Conservation (phyloP, 1,284 basidiomycete genomes). For the Naganishia liquefaciens region DNA sequence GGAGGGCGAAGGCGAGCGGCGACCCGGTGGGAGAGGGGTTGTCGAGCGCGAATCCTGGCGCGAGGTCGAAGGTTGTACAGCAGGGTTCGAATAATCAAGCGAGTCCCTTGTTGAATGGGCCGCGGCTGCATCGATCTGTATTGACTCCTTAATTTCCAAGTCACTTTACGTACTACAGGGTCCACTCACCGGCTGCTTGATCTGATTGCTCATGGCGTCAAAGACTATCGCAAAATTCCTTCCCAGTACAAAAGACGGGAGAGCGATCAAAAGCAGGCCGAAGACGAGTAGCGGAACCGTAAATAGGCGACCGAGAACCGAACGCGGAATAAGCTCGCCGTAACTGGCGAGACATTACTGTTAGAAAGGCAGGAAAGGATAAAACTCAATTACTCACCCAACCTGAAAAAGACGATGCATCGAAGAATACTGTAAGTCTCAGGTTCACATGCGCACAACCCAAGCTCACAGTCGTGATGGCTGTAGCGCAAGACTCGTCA, state of each 20-base stretch:
- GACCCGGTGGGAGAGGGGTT: constrained; percentile 1
- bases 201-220: constrained; percentile 64
- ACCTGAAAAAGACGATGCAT: not conserved
- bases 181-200: constrained; percentile 38
- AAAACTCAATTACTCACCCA: constrained; percentile 3
- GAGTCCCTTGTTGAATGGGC: constrained; percentile 4
- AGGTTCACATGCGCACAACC: not conserved
- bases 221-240: constrained; percentile 83
- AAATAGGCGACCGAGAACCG: constrained; percentile 75
- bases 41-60: not conserved
- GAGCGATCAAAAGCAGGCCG: constrained; percentile 78
- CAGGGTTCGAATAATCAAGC: not conserved
- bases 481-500: constrained; percentile 52
- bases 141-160: not conserved
- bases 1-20: constrained; percentile 10
- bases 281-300: constrained; percentile 81
- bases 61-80: not conserved
- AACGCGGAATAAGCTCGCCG: constrained; percentile 80
- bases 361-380: not conserved
- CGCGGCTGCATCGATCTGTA: not conserved
- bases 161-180: not conserved
- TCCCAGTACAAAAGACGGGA: constrained; percentile 84
- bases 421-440: not conserved
- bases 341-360: constrained; percentile 48
- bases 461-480: constrained; percentile 70